Evolutionary conservation across 345 rosid genomes (phyloP).

Genomic region (Cardiospermum halicacabum): DNA sequence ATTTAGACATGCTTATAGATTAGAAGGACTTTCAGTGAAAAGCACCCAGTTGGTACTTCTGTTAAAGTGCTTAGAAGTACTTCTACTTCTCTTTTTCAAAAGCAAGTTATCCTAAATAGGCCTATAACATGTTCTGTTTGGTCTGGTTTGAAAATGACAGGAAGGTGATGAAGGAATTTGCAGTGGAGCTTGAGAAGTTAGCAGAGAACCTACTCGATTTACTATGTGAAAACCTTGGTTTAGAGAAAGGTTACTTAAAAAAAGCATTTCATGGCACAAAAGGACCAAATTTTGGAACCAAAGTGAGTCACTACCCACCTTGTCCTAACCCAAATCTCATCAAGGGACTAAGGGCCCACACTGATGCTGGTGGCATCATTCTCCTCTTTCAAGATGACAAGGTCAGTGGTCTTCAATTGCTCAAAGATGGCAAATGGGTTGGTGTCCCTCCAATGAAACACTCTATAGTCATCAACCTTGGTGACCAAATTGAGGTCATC

Average conservation of each 20-base stretch:
- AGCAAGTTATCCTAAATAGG: too few species aligned
- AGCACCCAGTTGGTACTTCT: too few species aligned
- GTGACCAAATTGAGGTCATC: conserved; percentile 82
- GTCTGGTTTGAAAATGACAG: too few species aligned
- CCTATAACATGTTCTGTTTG: too few species aligned
- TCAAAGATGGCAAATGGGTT: conserved; percentile 70
- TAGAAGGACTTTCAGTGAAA: too few species aligned
- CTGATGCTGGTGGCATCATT: conserved; percentile 93
- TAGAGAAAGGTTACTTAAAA: conserved; percentile 47
- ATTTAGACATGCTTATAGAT: too few species aligned
- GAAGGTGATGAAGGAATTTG: conserved; percentile 52
- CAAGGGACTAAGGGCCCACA: conserved; percentile 82
- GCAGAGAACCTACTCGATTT: conserved; percentile 55
- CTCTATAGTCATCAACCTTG: conserved; percentile 63
- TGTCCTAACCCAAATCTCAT: conserved; percentile 75
- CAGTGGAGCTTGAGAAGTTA: conserved; percentile 4
- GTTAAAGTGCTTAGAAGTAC: too few species aligned
- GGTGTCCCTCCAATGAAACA: conserved; percentile 82
- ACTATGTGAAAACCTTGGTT: conserved; percentile 74
- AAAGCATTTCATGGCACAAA: conserved; percentile 50
- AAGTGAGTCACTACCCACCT: conserved; percentile 75
- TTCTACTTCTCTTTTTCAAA: too few species aligned
- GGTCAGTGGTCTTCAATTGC: conserved; percentile 84
- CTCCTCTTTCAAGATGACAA: conserved; percentile 79
- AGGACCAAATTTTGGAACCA: conserved; percentile 84